Conservation (phyloP, 139 green algal genomes). For the Chlorella sorokiniana region DNA sequence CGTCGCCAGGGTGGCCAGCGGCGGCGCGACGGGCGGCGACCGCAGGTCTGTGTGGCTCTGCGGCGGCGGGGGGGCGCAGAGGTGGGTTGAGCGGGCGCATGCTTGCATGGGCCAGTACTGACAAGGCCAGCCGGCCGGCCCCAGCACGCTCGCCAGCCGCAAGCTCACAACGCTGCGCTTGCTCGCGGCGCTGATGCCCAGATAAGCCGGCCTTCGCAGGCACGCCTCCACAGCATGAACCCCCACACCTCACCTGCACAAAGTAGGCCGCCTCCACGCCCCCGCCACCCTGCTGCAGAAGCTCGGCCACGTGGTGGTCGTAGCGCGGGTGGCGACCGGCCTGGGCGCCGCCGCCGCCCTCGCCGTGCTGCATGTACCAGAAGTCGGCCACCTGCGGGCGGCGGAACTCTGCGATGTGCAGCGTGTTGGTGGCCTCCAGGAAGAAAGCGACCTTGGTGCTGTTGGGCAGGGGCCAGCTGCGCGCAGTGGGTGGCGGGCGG, state of each 20-base stretch:
- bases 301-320: slow-evolving; percentile 14
- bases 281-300: not conserved
- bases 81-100: not conserved
- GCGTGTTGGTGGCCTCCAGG: slow-evolving; percentile 33
- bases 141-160: too few species aligned
- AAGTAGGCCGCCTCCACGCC: not conserved
- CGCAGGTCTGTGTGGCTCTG: slow-evolving; percentile 34
- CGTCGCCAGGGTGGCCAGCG: slow-evolving; percentile 4
- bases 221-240: too few species aligned
- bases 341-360: not conserved
- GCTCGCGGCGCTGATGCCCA: too few species aligned
- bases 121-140: not conserved
- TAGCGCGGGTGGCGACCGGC: not conserved
- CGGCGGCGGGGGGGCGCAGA: not conserved
- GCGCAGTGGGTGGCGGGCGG: not conserved
- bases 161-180: too few species aligned
- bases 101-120: not conserved
- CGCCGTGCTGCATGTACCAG: slow-evolving; percentile 6
- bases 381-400: slow-evolving; percentile 12
- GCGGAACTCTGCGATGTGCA: slow-evolving; percentile 27
- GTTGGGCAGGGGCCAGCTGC: slow-evolving; percentile 46
- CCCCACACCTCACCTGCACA: not conserved
- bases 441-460: slow-evolving; percentile 31
- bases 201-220: too few species aligned
- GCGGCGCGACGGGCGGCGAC: not conserved